Conservation (phyloP, 2,329 filamentous ascomycete species). For the Thielaviopsis populi region DNA sequence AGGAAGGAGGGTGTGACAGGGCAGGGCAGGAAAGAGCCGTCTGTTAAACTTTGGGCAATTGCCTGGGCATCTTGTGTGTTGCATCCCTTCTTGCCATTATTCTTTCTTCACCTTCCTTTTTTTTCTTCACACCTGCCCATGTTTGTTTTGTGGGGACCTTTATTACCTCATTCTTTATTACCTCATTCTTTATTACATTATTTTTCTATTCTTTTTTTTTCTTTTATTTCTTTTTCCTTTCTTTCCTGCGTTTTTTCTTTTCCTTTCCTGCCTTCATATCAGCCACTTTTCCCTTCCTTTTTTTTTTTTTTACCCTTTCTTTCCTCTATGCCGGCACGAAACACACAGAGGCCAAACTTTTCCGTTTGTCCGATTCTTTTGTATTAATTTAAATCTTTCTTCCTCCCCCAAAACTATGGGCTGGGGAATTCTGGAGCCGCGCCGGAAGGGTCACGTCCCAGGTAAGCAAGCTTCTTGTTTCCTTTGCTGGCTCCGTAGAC, state of each 20-base stretch:
- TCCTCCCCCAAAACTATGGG: constrained; percentile 23
- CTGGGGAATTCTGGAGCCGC: constrained; percentile 59
- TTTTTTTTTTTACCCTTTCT: background rate
- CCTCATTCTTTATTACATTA: background rate
- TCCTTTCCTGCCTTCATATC: background rate
- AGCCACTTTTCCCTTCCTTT: background rate
- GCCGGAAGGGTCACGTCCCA: constrained; percentile 52
- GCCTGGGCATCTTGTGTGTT: background rate
- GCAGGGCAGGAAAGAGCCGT: background rate
- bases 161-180: constrained; percentile 8
- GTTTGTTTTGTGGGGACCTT: background rate
- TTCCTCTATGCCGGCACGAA: background rate
- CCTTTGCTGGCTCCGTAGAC: constrained; percentile 6
- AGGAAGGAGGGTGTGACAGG: background rate
- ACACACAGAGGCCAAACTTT: background rate
- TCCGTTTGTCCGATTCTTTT: background rate
- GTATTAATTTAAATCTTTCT: background rate
- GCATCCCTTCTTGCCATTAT: background rate
- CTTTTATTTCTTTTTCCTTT: background rate
- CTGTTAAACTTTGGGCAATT: background rate
- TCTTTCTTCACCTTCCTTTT: background rate
- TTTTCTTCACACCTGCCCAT: background rate
- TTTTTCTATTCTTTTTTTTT: background rate
- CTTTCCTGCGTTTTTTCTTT: background rate
- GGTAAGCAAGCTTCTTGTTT: constrained; percentile 33